Conservation (phyloP, 2,329 filamentous ascomycete species). For the Sclerotinia spermophila region DNA sequence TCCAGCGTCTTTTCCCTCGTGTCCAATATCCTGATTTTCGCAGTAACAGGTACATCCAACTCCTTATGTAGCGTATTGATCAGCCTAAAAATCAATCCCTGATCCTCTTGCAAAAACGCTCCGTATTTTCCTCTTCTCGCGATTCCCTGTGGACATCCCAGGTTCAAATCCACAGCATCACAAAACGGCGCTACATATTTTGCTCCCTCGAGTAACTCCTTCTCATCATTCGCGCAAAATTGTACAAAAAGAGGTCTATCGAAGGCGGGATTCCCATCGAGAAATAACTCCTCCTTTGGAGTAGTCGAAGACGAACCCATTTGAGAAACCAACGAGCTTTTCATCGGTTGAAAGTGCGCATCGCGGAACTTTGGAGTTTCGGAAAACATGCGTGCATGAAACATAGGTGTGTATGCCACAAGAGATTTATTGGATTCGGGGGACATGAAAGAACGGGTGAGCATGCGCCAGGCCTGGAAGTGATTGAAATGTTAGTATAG, state of each 20-base stretch:
- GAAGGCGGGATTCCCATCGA: slow-evolving; percentile 81
- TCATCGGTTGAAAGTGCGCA: slow-evolving; percentile 68
- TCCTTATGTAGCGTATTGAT: slow-evolving; percentile 78
- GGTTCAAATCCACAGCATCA: slow-evolving; percentile 91
- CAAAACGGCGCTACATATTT: slow-evolving; percentile 78
- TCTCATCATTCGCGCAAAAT: slow-evolving; percentile 87
- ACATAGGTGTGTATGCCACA: slow-evolving; percentile 92
- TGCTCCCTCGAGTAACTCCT: slow-evolving; percentile 76
- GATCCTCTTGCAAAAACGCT: slow-evolving; percentile 91
- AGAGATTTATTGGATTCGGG: slow-evolving; percentile 60
- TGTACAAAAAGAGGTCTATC: slow-evolving; percentile 94
- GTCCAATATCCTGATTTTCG: slow-evolving; percentile 89
- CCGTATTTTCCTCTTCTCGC: slow-evolving; percentile 88
- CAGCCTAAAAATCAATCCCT: slow-evolving; percentile 74
- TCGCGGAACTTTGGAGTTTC: slow-evolving; percentile 74
- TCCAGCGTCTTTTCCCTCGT: slow-evolving; percentile 80
- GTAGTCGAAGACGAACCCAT: slow-evolving; percentile 26
- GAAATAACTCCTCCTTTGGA: slow-evolving; percentile 47
- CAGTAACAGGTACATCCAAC: slow-evolving; percentile 80
- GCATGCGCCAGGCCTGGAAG: slow-evolving; percentile 85
- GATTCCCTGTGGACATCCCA: slow-evolving; percentile 95
- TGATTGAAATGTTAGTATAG: slow-evolving; percentile 16
- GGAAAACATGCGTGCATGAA: slow-evolving; percentile 84
- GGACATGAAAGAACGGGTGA: slow-evolving; percentile 87
- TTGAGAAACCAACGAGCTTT: slow-evolving; percentile 36